Evolutionary conservation across 1,284 basidiomycete species (phyloP), one percentile per base, ranked within the genome.

Genomic region (Trametes versicolor): DNA sequence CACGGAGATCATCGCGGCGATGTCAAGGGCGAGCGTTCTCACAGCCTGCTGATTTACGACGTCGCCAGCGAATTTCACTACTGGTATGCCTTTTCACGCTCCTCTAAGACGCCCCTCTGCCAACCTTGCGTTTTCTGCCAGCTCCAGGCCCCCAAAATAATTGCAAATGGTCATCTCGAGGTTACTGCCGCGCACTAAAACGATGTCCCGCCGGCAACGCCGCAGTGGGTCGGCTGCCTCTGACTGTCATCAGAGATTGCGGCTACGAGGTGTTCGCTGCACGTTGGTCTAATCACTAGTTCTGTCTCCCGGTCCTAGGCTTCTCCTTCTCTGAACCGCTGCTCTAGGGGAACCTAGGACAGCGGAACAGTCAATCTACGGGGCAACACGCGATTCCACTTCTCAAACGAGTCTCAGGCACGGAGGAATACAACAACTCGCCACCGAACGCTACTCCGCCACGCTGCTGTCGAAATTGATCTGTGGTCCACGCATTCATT

Each of bases 191-290:
- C 34, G 32, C 19, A 34, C 29, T n/a, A 9, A 29, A 51, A 36
- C n/a, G 2, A 29, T n/a, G n/a, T 12, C 17, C 12, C 17, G 19
- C 50, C 29, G 50, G 50, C 50, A 51, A 51, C 50, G 23, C 50
- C 50, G 50, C 50, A 51, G 50, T 32, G 50, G 0, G 50, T 51
- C 32, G 19, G 50, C 50, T 17, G 41, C 50, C 50, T 51, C 27
- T n/a, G 50, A 51, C 50, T 51, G 50, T 32, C 50, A 51, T 51
- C 50, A 51, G 4, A 51, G 50, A 51, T 51, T 51, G 50, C 50
- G 50, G 50, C 50, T 51, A 51, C n/a, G 50, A 21, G 29, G 23
- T 32, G 29, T 34, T 32, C 25, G 17, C 29, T 51, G 50, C 25
- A 51, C 50, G 29, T 34, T n/a, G 25, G 29, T 21, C 19, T 10